Evolutionary conservation across 1,284 basidiomycete genomes (phyloP), one percentile per base, ranked within the genome.

Genomic region (Rhodotorula sp.): DNA sequence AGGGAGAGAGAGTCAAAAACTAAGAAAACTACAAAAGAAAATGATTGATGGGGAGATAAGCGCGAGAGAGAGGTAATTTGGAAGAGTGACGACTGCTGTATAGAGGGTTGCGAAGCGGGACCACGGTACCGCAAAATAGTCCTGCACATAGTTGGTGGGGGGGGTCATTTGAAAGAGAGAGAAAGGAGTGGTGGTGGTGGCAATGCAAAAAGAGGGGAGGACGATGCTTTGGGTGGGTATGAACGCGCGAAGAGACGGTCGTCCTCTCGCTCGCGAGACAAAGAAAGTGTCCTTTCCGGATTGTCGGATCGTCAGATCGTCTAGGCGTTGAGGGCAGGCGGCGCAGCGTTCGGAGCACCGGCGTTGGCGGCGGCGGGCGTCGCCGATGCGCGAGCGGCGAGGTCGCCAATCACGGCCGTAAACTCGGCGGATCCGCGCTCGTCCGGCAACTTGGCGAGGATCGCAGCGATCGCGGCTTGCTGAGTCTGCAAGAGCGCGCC

Each of bases 401-500:
- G 31, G 54, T 47, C 54, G 18, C 29, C n/a, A 20, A 65, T 62
- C 26, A 65, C 65, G 31, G 48, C 46, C 43, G 51, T 58, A 56
- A 69, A 65, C 29, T 60, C 59, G 23, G 52, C 60, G 46, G 62
- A 60, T 14, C 64, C 60, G 20, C 64, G 52, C 20, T 71, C 66
- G 54, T 51, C n/a, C 16, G 70, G 67, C 18, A 71, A 64, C 5
- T 34, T 43, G 49, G 58, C 57, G 23, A 71, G 61, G 31, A 49
- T 47, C 15, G 46, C 59, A 48, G 56, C 46, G 31, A 71, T 57
- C 23, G 49, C 39, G 16, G 46, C 46, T 49, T 62, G 61, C 63
- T 68, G 66, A n/a, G 58, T 21, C 60, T 54, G 56, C 18, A 73
- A 63, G 34, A 96, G 84, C 83, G 97, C 93, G 78, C 95, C 93